Evolutionary conservation across 1,284 basidiomycete genomes (phyloP).

Genomic region (Naganishia sp.): DNA sequence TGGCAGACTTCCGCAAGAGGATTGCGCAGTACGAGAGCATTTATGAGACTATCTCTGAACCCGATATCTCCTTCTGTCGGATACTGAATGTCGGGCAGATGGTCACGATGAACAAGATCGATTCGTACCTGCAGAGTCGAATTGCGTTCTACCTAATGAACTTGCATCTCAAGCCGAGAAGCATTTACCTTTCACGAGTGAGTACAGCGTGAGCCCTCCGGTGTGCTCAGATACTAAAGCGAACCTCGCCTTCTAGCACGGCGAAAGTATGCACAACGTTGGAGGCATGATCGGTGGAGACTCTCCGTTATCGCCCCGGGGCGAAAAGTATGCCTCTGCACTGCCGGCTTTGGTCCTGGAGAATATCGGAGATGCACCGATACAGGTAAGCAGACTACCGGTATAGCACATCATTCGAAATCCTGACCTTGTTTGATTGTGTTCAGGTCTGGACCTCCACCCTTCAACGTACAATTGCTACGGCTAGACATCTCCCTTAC

Average conservation of each 20-base stretch:
- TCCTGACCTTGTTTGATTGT: neutral
- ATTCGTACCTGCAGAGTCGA: constrained; percentile 91
- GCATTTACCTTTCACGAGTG: constrained; percentile 94
- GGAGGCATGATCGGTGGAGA: constrained; percentile 98
- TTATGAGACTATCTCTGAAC: constrained; percentile 92
- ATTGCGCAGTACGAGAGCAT: constrained; percentile 92
- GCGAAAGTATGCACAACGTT: constrained; percentile 96
- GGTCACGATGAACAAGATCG: constrained; percentile 78
- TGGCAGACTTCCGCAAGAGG: constrained; percentile 84
- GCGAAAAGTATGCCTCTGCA: constrained; percentile 79
- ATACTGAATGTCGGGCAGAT: constrained; percentile 86
- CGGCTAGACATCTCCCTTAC: constrained; percentile 77
- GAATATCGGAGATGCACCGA: constrained; percentile 82
- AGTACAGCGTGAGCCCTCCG: constrained; percentile 40
- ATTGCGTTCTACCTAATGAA: constrained; percentile 99
- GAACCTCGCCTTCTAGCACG: constrained; percentile 66
- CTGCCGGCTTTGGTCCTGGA: constrained; percentile 85
- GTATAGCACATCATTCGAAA: constrained; percentile 36
- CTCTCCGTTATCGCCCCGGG: constrained; percentile 78
- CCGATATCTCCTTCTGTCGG: constrained; percentile 78
- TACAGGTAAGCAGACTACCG: constrained; percentile 67
- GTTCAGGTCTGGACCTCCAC: constrained; percentile 92
- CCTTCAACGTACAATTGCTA: constrained; percentile 87
- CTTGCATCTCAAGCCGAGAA: constrained; percentile 91
- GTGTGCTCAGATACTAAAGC: neutral